Percentiles rank a stretch among this genome's conserved stretches.
phyloP scores from a whole-genome alignment of 2,329 filamentous ascomycete genomes.

The Coleophoma eucalyptorum region DNA sequence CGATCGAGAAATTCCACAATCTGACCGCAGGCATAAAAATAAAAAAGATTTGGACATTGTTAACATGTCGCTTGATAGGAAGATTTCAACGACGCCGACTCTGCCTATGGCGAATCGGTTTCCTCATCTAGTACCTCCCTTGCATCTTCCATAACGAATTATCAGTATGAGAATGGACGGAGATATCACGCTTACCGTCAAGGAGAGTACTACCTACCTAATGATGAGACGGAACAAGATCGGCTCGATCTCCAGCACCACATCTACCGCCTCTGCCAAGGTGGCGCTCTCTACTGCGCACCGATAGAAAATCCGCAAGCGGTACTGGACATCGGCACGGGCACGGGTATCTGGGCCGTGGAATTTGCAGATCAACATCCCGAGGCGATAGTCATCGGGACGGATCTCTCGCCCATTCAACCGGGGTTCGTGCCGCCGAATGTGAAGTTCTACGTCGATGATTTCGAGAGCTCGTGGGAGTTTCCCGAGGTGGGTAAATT shows the following conservation, averaged over 20 bases:
- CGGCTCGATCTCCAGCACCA: conserved; percentile 8
- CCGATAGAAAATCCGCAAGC: conserved; percentile 20
- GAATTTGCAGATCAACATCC: conserved; percentile 17
- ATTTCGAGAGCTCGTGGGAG: conserved; percentile 37
- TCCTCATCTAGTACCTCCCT: neutral
- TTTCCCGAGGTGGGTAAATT: conserved; percentile 38
- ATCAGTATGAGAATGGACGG: neutral
- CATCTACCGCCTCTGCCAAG: conserved; percentile 6
- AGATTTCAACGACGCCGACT: neutral
- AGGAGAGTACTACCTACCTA: conserved; percentile 24
- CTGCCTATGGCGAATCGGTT: neutral
- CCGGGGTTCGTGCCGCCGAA: conserved; percentile 49
- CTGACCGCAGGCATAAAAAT: too few species aligned
- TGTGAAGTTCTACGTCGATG: conserved; percentile 59
- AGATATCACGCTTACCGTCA: conserved; percentile 12
- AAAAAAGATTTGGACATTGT: too few species aligned
- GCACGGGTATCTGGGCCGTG: conserved; percentile 34
- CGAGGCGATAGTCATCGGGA: conserved; percentile 14
- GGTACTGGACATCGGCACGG: conserved; percentile 31
- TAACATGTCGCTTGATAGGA: neutral
- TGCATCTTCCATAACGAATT: neutral
- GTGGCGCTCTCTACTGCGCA: conserved; percentile 5
- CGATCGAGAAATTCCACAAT: too few species aligned
- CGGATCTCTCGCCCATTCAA: conserved; percentile 21
- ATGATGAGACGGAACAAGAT: conserved; percentile 4